These are phyloP conservation scores for Thelonectria olida DNA, from an alignment of 2,329 filamentous ascomycete genomes.

Conservation along the genomic window DNA sequence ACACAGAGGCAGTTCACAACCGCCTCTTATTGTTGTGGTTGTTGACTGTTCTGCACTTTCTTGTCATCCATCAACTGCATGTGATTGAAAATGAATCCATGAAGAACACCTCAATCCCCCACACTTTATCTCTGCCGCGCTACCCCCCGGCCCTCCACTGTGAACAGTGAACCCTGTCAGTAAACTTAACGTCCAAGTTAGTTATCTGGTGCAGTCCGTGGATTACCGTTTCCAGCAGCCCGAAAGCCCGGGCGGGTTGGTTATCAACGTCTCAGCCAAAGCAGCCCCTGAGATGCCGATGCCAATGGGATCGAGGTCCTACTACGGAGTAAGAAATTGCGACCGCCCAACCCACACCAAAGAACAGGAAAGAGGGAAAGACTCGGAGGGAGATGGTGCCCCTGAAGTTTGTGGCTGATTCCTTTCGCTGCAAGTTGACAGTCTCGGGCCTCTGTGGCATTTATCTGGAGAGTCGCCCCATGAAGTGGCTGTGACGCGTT, in stretches of 20 bases:
- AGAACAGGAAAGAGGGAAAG: background rate
- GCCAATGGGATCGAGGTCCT: too few species aligned
- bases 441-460: too few species aligned
- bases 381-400: background rate
- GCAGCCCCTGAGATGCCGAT: conserved; percentile 5
- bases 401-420: background rate
- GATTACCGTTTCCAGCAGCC: conserved; percentile 7
- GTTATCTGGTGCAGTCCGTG: conserved; percentile 2
- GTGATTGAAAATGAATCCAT: background rate
- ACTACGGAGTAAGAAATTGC: conserved; percentile 3
- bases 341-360: too few species aligned
- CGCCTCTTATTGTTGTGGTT: background rate
- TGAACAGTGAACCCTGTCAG: too few species aligned
- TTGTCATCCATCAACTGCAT: background rate
- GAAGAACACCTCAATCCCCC: background rate
- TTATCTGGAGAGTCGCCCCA: too few species aligned
- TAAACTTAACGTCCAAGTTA: too few species aligned
- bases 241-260: conserved; percentile 6
- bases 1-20: background rate
- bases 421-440: background rate
- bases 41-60: background rate
- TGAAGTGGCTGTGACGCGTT: conserved; percentile 14
- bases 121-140: background rate
- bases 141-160: background rate
- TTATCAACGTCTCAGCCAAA: conserved; percentile 11